Percentiles rank a stretch among this genome's conserved stretches.
phyloP scores from a whole-genome alignment of 83 land plant species.

The Picea engelmannii region DNA sequence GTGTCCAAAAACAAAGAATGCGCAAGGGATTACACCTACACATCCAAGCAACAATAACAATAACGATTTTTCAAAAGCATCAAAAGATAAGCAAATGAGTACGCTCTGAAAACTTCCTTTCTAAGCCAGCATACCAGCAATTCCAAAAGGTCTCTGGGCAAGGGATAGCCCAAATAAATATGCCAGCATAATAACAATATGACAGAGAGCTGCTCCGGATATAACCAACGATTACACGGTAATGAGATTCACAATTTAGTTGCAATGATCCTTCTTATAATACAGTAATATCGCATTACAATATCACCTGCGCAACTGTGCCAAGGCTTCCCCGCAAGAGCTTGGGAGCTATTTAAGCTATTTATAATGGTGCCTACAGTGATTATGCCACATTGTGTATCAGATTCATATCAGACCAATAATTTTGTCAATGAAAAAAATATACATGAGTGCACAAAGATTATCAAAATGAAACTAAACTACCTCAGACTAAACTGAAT shows the following conservation, averaged over 20 bases:
- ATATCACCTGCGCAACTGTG: slow-evolving; percentile 75
- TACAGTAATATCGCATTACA: too few relatives aligned
- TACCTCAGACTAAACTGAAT: too few relatives aligned
- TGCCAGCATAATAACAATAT: slow-evolving; percentile 70
- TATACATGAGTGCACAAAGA: neutral
- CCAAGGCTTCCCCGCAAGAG: slow-evolving; percentile 83
- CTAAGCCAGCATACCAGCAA: slow-evolving; percentile 37
- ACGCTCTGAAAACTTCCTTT: too few relatives aligned
- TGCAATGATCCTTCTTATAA: too few relatives aligned
- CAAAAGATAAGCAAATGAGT: too few relatives aligned
- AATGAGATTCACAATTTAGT: neutral
- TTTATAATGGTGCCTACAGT: slow-evolving; percentile 69
- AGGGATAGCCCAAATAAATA: slow-evolving; percentile 65
- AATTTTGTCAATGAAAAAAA: neutral
- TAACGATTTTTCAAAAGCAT: too few relatives aligned
- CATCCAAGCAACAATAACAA: too few relatives aligned
- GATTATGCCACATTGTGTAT: slow-evolving; percentile 21
- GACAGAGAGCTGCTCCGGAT: slow-evolving; percentile 54
- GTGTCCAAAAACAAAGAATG: slow-evolving; percentile 34
- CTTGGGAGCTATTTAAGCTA: slow-evolving; percentile 85
- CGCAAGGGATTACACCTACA: slow-evolving; percentile 72
- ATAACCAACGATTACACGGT: neutral
- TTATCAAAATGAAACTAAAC: too few relatives aligned
- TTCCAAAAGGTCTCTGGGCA: slow-evolving; percentile 64
- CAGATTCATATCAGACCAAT: neutral